A percentile compares a stretch with the other conserved stretches of the same genome.
Evolutionary conservation across 176 grass and related monocot genomes (phyloP).

Genomic region (Coix lacrymajobi): DNA sequence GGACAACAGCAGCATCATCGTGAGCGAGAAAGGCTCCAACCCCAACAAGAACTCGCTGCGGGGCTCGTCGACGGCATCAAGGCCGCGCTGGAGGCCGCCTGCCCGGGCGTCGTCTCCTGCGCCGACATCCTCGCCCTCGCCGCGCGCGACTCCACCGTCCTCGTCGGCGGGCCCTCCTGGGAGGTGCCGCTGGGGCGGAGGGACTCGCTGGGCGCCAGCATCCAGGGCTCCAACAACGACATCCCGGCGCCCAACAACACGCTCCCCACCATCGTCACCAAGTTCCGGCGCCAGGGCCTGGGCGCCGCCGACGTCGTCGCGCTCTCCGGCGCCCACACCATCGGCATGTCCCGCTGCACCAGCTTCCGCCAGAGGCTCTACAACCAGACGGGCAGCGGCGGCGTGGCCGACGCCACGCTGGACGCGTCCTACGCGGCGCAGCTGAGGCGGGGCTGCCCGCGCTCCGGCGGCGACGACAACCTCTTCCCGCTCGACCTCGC

Average conservation of each 20-base stretch:
- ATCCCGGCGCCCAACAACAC: constrained; percentile 95
- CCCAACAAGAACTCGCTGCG: constrained; percentile 58
- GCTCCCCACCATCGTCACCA: constrained; percentile 77
- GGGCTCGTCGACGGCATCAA: constrained; percentile 66
- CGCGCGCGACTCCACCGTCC: constrained; percentile 48
- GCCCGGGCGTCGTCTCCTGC: constrained; percentile 82
- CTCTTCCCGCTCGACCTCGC: constrained; percentile 65
- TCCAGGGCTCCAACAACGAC: constrained; percentile 84
- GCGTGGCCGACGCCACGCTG: constrained; percentile 47
- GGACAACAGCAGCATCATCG: constrained; percentile 56
- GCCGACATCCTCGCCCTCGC: constrained; percentile 84
- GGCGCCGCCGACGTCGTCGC: constrained; percentile 56
- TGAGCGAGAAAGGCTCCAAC: constrained; percentile 74
- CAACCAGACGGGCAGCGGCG: constrained; percentile 71
- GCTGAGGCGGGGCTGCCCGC: constrained; percentile 54
- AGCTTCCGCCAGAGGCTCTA: constrained; percentile 90
- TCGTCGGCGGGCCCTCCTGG: constrained; percentile 66
- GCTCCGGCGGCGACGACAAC: constrained; percentile 63
- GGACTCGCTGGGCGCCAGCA: constrained; percentile 65
- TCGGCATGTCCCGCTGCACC: constrained; percentile 64
- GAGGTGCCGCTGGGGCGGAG: constrained; percentile 78
- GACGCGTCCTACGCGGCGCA: constrained; percentile 32
- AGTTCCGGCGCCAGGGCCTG: constrained; percentile 71
- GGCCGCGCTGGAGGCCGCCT: constrained; percentile 40
- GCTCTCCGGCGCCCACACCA: constrained; percentile 73